phyloP scores from a whole-genome alignment of 495 filamentous ascomycete genomes.

The Xylaria bambusicola region DNA sequence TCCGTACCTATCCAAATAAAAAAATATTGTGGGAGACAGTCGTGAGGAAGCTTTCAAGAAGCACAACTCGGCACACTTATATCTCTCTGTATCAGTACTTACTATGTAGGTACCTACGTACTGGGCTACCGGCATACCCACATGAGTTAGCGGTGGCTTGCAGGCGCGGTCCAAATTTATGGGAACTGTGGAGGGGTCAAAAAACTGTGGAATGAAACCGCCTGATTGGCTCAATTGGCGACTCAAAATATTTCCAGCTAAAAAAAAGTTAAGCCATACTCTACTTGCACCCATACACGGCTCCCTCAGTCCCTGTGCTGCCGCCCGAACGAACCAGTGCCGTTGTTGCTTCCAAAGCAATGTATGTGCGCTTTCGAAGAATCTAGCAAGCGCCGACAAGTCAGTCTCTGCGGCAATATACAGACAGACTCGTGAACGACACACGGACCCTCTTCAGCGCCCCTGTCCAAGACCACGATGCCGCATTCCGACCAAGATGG shows the following conservation, averaged over 20 bases:
- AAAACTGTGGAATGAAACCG: neutral
- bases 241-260: conserved; percentile 6
- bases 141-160: no score
- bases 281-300: neutral
- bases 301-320: neutral
- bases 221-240: conserved; percentile 8
- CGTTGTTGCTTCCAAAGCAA: neutral
- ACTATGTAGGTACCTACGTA: no score
- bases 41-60: no score
- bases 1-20: no score
- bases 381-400: no score
- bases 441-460: neutral
- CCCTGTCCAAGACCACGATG: conserved; percentile 30
- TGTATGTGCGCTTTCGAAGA: conserved; percentile 3
- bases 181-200: neutral
- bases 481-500: conserved; percentile 53
- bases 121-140: no score
- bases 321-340: neutral
- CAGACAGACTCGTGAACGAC: no score
- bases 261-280: conserved; percentile 7
- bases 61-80: no score
- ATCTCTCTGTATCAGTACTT: no score
- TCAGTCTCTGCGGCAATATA: no score
- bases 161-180: neutral
- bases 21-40: no score